Base-by-base conservation (phyloP, 23 red algal genomes). In the Gracilaria gracilis region DNA sequence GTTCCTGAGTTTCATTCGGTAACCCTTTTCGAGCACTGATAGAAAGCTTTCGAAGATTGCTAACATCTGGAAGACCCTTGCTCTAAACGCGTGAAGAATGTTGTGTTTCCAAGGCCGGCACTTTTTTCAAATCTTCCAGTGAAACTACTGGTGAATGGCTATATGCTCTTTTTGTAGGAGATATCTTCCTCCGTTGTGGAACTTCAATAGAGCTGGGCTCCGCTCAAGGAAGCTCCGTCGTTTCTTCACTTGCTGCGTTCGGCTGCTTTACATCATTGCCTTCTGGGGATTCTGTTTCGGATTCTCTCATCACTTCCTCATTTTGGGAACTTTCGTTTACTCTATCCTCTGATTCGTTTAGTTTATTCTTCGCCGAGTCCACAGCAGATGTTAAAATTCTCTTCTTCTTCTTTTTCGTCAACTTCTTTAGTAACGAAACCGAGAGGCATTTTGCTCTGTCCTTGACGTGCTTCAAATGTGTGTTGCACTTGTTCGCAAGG, bases 371-470 rank as follows among this genome's bases (percentile, higher is more conserved):
- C 23, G 42, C n/a, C 9, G 23, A 77, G 27, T 46, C 42, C 20
- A 16, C 25, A 0, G 21, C 35, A 19, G 84, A 15, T 13, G 66
- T 28, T 31, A 35, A 15, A 54, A 54, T 28, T 23, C 32, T 67
- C 48, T 88, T 88, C 67, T 88, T 75, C 69, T 78, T 88, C 65
- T 61, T 88, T 54, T 76, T 76, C 71, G 65, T 75, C 49, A 75
- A 57, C 69, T 88, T 88, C 71, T 88, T 88, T 32, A 88, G 49
- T 9, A 69, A 27, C 27, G 84, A 88, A 20, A 75, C 66, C 37
- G 78, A 53, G 90, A 61, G 9, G 81, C 80, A 31, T 73, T 79
- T 51, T 34, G 81, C 15, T 67, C 35, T 2, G 57, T 73, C 44
- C 53, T 79, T 29, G 80, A 79, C 40, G 14, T 79, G 13, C 66